These are phyloP conservation scores for Ophiostoma sp. DNA, from an alignment of 2,329 filamentous ascomycete genomes.

Conservation along the genomic window DNA sequence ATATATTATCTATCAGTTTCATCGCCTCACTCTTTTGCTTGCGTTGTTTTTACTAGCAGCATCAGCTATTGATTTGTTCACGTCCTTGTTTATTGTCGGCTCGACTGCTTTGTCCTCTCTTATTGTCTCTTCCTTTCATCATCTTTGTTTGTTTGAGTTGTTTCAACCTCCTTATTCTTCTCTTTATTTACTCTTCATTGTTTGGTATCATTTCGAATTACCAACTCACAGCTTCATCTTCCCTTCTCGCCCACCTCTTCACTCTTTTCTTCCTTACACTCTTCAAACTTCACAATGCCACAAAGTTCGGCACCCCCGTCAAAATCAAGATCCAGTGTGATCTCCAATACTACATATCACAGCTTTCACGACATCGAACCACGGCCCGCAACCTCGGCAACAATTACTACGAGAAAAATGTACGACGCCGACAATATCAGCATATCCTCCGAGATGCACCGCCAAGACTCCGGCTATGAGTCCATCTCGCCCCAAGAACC, in stretches of 20 bases:
- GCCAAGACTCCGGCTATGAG: conserved; percentile 16
- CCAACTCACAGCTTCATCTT: neutral
- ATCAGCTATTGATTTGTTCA: neutral
- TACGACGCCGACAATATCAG: conserved; percentile 11
- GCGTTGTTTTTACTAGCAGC: neutral
- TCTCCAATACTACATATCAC: conserved; percentile 10
- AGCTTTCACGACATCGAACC: conserved; percentile 5
- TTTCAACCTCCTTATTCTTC: neutral
- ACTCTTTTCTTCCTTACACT: neutral
- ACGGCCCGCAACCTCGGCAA: neutral
- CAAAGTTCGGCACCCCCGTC: neutral
- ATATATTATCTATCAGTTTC: neutral
- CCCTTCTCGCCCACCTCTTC: neutral
- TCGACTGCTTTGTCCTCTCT: neutral
- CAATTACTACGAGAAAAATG: neutral
- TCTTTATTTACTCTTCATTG: neutral
- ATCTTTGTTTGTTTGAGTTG: neutral
- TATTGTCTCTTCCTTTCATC: neutral
- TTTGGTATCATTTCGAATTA: neutral
- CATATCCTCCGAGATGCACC: conserved; percentile 17
- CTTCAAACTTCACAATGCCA: neutral
- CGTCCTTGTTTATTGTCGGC: neutral
- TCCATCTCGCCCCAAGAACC: conserved; percentile 3
- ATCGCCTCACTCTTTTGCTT: neutral
- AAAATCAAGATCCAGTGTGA: neutral